phyloP scores from a whole-genome alignment of 805 yeast species.

The Kodamaea lidongshanica region DNA sequence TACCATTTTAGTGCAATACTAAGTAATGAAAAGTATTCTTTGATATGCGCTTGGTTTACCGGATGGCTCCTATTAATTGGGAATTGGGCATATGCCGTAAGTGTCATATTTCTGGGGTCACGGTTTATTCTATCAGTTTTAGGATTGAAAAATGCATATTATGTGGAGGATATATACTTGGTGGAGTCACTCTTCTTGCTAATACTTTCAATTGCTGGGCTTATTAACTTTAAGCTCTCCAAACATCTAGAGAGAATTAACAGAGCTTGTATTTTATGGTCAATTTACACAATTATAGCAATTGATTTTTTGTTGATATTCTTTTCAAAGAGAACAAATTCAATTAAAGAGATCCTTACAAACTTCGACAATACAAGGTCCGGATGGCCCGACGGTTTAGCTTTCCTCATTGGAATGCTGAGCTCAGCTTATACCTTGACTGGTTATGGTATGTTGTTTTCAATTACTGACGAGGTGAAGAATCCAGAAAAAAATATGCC shows the following conservation, averaged over 20 bases:
- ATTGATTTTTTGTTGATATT: slow-evolving; percentile 59
- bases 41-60: slow-evolving; percentile 64
- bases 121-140: slow-evolving; percentile 64
- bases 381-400: slow-evolving; percentile 68
- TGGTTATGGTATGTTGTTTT: slow-evolving; percentile 77
- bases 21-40: slow-evolving; percentile 52
- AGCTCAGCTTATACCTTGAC: slow-evolving; percentile 74
- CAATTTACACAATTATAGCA: slow-evolving; percentile 60
- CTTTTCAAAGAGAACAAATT: slow-evolving; percentile 54
- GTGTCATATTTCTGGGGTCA: slow-evolving; percentile 70
- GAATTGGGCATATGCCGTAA: slow-evolving; percentile 70
- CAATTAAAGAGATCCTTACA: slow-evolving; percentile 53
- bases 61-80: slow-evolving; percentile 74
- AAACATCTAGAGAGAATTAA: slow-evolving; percentile 57
- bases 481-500: slow-evolving; percentile 72
- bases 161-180: slow-evolving; percentile 49
- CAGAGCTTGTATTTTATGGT: slow-evolving; percentile 68
- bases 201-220: slow-evolving; percentile 53
- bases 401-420: slow-evolving; percentile 72
- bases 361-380: slow-evolving; percentile 65
- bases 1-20: slow-evolving; percentile 73
- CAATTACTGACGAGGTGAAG: slow-evolving; percentile 77
- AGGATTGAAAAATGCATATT: slow-evolving; percentile 54
- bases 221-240: slow-evolving; percentile 58
- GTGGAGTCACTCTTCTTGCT: slow-evolving; percentile 53